A percentile compares a stretch with the other conserved stretches of the same genome.
Evolutionary conservation across 106 monocot genomes (phyloP).

Genomic region (Dendrobium chrysotoxum): DNA sequence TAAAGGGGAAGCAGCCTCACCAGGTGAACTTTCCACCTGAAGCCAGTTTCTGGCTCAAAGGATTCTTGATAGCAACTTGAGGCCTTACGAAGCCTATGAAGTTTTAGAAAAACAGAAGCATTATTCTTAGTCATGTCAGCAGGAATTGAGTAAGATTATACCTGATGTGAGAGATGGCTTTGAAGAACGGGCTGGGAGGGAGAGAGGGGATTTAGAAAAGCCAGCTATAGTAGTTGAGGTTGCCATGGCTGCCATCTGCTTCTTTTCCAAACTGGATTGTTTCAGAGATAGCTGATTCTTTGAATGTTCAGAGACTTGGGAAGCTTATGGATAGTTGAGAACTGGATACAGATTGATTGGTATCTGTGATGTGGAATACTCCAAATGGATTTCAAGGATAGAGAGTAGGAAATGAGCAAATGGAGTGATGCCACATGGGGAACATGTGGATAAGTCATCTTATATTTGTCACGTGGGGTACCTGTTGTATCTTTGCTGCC

Average conservation of each 20-base stretch:
- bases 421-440: slow-evolving; percentile 29
- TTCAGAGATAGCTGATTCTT: not conserved
- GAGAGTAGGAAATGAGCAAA: slow-evolving; percentile 1
- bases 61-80: slow-evolving; percentile 39
- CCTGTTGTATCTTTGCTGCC: not conserved
- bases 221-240: slow-evolving; percentile 37
- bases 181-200: slow-evolving; percentile 14
- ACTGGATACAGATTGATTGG: not conserved
- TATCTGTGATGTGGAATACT: slow-evolving; percentile 32
- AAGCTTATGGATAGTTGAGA: not conserved
- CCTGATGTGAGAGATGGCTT: slow-evolving; percentile 31
- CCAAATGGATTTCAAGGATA: slow-evolving; percentile 36
- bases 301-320: not conserved
- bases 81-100: slow-evolving; percentile 49
- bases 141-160: not conserved
- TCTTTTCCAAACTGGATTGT: not conserved
- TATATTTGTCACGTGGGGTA: too few species aligned
- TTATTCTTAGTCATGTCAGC: not conserved
- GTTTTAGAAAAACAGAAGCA: not conserved
- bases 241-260: slow-evolving; percentile 45
- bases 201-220: slow-evolving; percentile 23
- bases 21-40: slow-evolving; percentile 72
- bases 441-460: not conserved
- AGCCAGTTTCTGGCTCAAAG: slow-evolving; percentile 35
- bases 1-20: slow-evolving; percentile 11